Conservation (phyloP, 129 eudicot species). For the Logfia minima region DNA sequence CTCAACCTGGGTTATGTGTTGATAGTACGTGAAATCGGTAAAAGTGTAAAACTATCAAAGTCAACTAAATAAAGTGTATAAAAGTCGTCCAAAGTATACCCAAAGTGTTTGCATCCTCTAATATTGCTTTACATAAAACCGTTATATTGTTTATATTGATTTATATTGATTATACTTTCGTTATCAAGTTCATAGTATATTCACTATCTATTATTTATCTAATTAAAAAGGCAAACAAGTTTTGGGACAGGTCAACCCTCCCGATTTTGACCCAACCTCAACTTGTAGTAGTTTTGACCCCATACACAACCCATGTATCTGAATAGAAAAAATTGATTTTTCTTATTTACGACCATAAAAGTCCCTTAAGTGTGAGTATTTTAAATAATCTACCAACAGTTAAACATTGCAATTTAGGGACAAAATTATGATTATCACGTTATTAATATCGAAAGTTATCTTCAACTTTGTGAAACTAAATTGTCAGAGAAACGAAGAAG, state of each 20-base stretch:
- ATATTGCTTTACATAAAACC: not conserved
- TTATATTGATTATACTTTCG: not conserved
- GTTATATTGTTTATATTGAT: not conserved
- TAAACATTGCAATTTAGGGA: conserved; percentile 1
- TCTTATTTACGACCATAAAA: not conserved
- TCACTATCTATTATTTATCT: not conserved
- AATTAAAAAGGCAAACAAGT: not conserved
- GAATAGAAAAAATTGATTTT: not conserved
- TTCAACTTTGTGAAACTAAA: not conserved
- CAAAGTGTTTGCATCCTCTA: not conserved
- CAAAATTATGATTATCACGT: not conserved
- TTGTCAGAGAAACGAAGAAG: conserved; percentile 76
- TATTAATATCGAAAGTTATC: not conserved
- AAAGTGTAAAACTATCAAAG: not conserved
- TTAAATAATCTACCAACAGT: not conserved
- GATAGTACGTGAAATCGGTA: not conserved
- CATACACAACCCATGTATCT: not conserved
- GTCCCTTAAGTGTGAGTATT: not conserved
- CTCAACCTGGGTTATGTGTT: not conserved
- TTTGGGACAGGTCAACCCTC: not conserved
- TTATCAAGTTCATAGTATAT: not conserved
- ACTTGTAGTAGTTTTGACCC: not conserved
- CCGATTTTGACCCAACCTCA: not conserved
- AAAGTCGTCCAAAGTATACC: not conserved
- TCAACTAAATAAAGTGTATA: not conserved